Evolutionary conservation across 2,329 filamentous ascomycete genomes (phyloP), one percentile per base, ranked within the genome.

Genomic region (Huntiella bhutanensis): DNA sequence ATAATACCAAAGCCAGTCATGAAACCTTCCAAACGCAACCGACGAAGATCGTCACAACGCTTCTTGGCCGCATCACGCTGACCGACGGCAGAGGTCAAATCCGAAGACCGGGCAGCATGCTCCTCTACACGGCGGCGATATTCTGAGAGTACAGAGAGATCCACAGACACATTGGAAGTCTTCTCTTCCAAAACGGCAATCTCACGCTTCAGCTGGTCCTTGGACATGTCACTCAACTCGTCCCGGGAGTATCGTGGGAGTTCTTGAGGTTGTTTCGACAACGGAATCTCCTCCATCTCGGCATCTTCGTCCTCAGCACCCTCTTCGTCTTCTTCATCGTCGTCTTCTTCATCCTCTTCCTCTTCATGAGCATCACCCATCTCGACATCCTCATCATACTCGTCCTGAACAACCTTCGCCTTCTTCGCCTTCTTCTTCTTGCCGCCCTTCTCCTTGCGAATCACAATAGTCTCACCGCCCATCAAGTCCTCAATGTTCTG

Each of bases 1-100:
- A 98, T 98, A 52, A 77, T 81, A 56, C 80, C 81, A 66, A 98
- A 96, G 35, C 92, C 91, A 59, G 92, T 85, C 87, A 96, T 96
- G 71, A 98, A 98, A 33, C 91, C 88, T 55, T 95, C 88, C 5
- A 96, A 70, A 28, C 91, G 83, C 43, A 94, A 69, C 11, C 85
- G 82, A 10, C 91, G 82, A 45, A 98, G 76, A 53, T 95, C 86
- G 56, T 96, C 88, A 55, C 87, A 86, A 6, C 86, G 81, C 59
- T 84, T 83, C 71, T 96, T 98, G 53, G 85, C 86, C 1, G 75
- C 66, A 58, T 98, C 92, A 46, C 91, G 83, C 51, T 79, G 71
- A 12, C 69, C 63, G 4, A 98, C 75, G 3, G 88, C 85, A 44
- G 73, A 70, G 45, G 82, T 79, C 13, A 98, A 73, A 58, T 96